Base-by-base conservation (phyloP, 1,284 basidiomycete species). In the Thelephora terrestris region DNA sequence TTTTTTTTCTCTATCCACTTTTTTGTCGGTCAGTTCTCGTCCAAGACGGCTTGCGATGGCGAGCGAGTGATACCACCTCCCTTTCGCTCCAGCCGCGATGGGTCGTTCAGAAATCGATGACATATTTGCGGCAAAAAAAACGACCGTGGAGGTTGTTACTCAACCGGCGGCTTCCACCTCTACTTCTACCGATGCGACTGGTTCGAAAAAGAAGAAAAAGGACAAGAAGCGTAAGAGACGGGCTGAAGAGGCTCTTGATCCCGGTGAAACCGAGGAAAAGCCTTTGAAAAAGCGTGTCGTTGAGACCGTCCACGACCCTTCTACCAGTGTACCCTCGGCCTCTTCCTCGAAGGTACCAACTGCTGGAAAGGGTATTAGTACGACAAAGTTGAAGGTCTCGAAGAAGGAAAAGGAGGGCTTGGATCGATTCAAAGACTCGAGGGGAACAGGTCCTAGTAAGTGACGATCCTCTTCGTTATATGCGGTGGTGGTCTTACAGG, bases 21-120 rank as follows among this genome's bases (percentile, higher is more conserved):
- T 32, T 32, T 32, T 32, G 7, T 32, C 12, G 29, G 29, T 32
- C 29, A 32, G 29, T 32, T 14, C 29, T 10, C 29, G 29, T 32
- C 12, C 29, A 32, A 32, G 29, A 32, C 29, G 14, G 29, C 29
- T 12, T 32, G 12, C 29, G 29, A 32, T 32, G 29, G 29, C 29
- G 29, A 32, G 29, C 29, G 12, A 32, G 29, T 32, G 9, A 32
- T 32, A 32, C 29, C 9, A 32, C 29, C 29, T 32, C 29, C 29
- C 14, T 27, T 32, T 32, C 29, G 29, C 29, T 47, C 14, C 32
- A 40, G 32, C 46, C 43, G 43, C 46, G 57, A 68, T 70, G 67
- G 52, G 65, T 55, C 71, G 70, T 67, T 81, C 81, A 43, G 85
- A 88, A 73, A 88, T 88, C 63, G 85, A 88, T 72, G 76, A 76